Evolutionary conservation across 1,284 basidiomycete species (phyloP).

Genomic region (Sporisorium graminicola): DNA sequence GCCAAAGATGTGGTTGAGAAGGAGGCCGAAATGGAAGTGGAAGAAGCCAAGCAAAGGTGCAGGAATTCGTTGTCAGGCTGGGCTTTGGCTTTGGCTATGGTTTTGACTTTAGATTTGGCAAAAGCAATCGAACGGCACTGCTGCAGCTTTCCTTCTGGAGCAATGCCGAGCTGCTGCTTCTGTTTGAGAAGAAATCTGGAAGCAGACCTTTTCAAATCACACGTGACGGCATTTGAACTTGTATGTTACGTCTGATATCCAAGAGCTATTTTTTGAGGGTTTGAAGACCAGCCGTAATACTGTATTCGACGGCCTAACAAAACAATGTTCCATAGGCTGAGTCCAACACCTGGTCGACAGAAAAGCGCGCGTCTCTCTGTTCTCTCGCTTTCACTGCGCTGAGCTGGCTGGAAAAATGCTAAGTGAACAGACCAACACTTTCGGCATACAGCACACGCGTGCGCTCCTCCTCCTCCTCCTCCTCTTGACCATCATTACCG

Average conservation of each 20-base stretch:
- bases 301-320: conserved; percentile 1
- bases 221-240: conserved; percentile 8
- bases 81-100: background rate
- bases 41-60: background rate
- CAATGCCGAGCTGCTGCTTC: background rate
- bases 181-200: background rate
- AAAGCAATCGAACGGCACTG: no score
- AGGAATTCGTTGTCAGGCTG: background rate
- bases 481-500: background rate
- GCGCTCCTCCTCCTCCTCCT: conserved; percentile 7
- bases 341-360: conserved; percentile 9
- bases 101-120: no score
- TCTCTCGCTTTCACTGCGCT: background rate
- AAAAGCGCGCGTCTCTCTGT: conserved; percentile 7
- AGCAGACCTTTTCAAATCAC: conserved; percentile 2
- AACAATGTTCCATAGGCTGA: no score
- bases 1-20: background rate
- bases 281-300: no score
- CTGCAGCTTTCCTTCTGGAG: background rate
- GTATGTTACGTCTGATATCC: background rate
- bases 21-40: background rate
- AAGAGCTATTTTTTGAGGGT: background rate
- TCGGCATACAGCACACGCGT: background rate
- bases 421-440: conserved; percentile 24
- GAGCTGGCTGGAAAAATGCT: conserved; percentile 2